Evolutionary conservation across 495 filamentous ascomycete genomes (phyloP), one percentile per base, ranked within the genome.

Genomic region (Annulohypoxylon moriforme): DNA sequence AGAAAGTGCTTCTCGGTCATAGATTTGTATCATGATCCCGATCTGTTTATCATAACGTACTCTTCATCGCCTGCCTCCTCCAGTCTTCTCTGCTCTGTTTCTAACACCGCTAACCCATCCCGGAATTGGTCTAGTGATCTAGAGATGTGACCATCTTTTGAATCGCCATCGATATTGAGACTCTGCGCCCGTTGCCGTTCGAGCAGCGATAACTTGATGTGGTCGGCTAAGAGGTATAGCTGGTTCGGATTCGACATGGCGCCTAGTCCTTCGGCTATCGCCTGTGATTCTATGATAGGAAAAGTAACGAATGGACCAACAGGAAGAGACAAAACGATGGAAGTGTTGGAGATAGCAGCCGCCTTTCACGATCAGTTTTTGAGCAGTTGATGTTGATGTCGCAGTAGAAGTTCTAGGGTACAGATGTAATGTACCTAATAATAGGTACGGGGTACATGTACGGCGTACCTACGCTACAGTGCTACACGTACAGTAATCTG

Each of bases 181-280:
- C 90, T 91, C 63, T 92, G 89, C n/a, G 94, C 94, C 46, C 95
- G 91, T 82, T 97, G 92, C 53, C 95, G 90, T 78, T 98, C 96
- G 25, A 98, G 86, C 29, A 94, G 84, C 33, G 90, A 92, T 53
- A 93, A 85, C 75, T 93, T 91, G 83, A 94, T 88, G 79, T 94
- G 90, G 79, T 94, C 91, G 70, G 91, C 89, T 33, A 94, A 85
- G 38, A 94, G 87, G 69, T 89, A 88, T 33, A 93, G 90, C 65
- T 92, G 91, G 72, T 87, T 86, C 36, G 86, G 79, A 72, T 83
- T 87, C 62, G 84, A 81, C 86, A 87, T 87, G 71, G 75, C 69
- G 63, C 53, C 55, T 58, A 34, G 47, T 47, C 38, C 18, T 63
- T 53, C 36, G n/a, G 31, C 46, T 59, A 13, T 31, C 31, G 60